Evolutionary conservation across 306 rosid genomes (phyloP), one percentile per base, ranked within the genome.

Genomic region (Pterocarpus macrocarpus): DNA sequence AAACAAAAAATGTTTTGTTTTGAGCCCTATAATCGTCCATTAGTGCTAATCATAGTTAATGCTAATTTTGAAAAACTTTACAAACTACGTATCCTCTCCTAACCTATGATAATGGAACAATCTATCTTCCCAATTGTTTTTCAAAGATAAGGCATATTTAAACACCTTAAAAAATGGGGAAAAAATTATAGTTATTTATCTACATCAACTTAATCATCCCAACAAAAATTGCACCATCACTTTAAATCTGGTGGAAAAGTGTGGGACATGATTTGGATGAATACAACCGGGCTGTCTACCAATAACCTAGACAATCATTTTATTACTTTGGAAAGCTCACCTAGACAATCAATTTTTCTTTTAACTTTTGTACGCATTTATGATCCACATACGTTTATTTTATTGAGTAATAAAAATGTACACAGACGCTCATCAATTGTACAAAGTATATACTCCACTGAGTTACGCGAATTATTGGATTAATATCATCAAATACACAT

Each of bases 231-330:
- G 28, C 28, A 22, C 28, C 8, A 65, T 65, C 2, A 49, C 14
- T 76, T 6, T 2, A 64, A 16, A 76, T 77, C 53, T 63, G 66
- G 73, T 73, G 75, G 53, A 74, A 65, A 73, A 64, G 59, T 39
- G 39, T 33, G 50, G 7, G n/a, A 64, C 49, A 80, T 73, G 45
- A 80, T 64, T 72, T 41, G 58, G 36, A 52, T 39, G 12, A 67
- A 36, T 55, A 73, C 9, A 82, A 36, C 57, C 38, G 72, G 65
- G 58, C 41, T 69, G 82, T 69, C 79, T 68, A 76, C 67, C 82
- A 76, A 76, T 82, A 82, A 66, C 45, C 15, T 22, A 22, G 47
- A 28, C 73, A 52, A 64, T 75, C 45, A 84, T 67, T 58, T 13
- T 22, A 79, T 44, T 59, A 43, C 41, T 69, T 67, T 67, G 50